Percentiles rank a stretch among this genome's conserved stretches.
Evolutionary conservation across 352 stramenopile species (phyloP).

Genomic region (Phytophthora boehmeriae): DNA sequence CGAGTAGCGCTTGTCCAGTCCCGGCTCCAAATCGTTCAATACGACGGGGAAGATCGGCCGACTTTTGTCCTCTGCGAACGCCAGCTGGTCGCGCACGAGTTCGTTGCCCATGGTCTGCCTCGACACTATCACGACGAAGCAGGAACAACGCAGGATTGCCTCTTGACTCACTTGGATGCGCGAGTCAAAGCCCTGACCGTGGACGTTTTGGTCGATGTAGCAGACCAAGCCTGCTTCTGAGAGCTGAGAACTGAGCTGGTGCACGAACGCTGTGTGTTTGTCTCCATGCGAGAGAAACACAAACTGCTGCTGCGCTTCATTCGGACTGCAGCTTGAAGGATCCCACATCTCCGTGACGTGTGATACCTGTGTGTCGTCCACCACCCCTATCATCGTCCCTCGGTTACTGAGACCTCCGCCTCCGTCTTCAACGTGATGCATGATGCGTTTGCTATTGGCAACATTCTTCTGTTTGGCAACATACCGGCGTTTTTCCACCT

Average conservation of each 20-base stretch:
- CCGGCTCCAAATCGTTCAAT: constrained; percentile 62
- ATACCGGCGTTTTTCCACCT: constrained; percentile 43
- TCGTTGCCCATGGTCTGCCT: constrained; percentile 56
- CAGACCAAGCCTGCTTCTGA: not conserved
- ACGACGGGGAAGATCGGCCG: constrained; percentile 68
- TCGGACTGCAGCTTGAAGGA: not conserved
- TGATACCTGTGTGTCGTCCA: not conserved
- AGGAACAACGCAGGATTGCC: constrained; percentile 67
- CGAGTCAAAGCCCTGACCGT: not conserved
- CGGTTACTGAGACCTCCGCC: not conserved
- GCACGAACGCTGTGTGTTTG: constrained; percentile 1
- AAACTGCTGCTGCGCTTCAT: not conserved
- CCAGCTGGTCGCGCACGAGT: constrained; percentile 68
- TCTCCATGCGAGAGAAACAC: constrained; percentile 5
- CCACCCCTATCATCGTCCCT: not conserved
- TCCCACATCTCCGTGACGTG: not conserved
- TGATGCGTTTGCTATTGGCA: not conserved
- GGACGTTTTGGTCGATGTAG: not conserved
- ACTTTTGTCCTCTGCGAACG: constrained; percentile 73
- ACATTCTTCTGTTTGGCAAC: not conserved
- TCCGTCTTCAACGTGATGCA: not conserved
- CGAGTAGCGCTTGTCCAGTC: constrained; percentile 71
- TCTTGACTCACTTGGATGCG: constrained; percentile 12
- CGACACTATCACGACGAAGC: constrained; percentile 67
- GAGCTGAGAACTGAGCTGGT: not conserved